phyloP scores from a whole-genome alignment of 495 filamentous ascomycete genomes.

The Staphylotrichum longicolle region DNA sequence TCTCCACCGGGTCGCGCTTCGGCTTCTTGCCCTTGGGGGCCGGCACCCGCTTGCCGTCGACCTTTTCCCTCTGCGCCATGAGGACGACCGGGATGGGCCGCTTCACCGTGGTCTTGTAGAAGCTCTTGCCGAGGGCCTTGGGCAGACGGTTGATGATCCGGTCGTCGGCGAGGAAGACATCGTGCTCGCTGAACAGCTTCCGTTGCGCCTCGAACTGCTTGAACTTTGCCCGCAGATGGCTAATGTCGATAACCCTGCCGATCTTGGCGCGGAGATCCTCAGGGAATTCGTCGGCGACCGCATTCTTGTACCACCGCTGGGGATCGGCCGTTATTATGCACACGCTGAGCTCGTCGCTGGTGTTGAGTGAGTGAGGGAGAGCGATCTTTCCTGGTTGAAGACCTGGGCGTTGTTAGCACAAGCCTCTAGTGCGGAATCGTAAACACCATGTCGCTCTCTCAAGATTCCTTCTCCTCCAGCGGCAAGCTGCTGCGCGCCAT shows the following conservation, averaged over 20 bases:
- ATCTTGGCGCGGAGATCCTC: conserved; percentile 67
- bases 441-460: too few relatives aligned
- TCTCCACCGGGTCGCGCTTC: conserved; percentile 36
- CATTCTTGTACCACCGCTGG: conserved; percentile 88
- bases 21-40: conserved; percentile 47
- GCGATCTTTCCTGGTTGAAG: conserved; percentile 68
- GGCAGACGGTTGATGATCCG: conserved; percentile 76
- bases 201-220: conserved; percentile 81
- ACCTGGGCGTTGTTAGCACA: conserved; percentile 40
- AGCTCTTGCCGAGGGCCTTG: conserved; percentile 74
- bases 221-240: conserved; percentile 82
- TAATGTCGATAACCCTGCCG: conserved; percentile 74
- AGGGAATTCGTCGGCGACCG: conserved; percentile 69
- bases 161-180: conserved; percentile 86
- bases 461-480: too few relatives aligned
- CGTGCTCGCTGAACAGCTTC: conserved; percentile 76
- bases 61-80: conserved; percentile 57
- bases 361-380: conserved; percentile 69
- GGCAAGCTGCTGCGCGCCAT: too few relatives aligned
- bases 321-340: conserved; percentile 75
- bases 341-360: conserved; percentile 57
- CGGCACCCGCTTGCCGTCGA: conserved; percentile 64
- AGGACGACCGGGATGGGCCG: conserved; percentile 82
- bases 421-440: neutral
- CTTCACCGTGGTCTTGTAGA: conserved; percentile 76